Conservation (phyloP, 2,329 filamentous ascomycete genomes). For the Seiridium unicorne region DNA sequence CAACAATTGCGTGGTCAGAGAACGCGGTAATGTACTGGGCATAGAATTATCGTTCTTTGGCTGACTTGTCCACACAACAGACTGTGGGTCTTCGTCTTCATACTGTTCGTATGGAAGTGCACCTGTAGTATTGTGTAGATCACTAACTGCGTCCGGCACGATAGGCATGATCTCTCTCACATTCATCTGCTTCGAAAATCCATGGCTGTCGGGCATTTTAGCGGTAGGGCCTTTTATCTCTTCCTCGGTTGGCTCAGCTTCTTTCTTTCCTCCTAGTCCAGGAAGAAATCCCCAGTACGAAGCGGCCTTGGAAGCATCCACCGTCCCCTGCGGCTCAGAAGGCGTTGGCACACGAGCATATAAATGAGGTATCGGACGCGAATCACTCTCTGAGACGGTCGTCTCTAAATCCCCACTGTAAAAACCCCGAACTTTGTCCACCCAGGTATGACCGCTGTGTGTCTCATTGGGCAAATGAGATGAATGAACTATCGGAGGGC, state of each 20-base stretch:
- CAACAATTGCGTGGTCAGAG: slow-evolving; percentile 3
- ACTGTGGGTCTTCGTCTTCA: too few species aligned
- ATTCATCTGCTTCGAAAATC: neutral
- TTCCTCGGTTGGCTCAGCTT: neutral
- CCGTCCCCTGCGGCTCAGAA: neutral
- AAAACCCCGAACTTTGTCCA: slow-evolving; percentile 18
- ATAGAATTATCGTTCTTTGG: neutral
- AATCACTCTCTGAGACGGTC: neutral
- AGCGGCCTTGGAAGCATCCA: slow-evolving; percentile 12
- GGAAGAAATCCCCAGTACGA: slow-evolving; percentile 26
- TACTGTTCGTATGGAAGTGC: too few species aligned
- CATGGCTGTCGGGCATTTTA: too few species aligned
- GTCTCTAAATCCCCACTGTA: slow-evolving; percentile 4
- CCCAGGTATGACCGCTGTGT: slow-evolving; percentile 16
- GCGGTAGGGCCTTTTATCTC: neutral
- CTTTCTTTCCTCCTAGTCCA: slow-evolving; percentile 10
- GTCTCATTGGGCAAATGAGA: slow-evolving; percentile 7
- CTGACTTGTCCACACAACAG: neutral
- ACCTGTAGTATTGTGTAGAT: too few species aligned
- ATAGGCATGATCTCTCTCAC: neutral
- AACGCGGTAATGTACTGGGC: neutral
- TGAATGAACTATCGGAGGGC: slow-evolving; percentile 1
- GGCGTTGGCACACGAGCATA: neutral
- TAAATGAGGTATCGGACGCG: slow-evolving; percentile 9
- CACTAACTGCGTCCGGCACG: too few species aligned